phyloP scores from a whole-genome alignment of 1,284 basidiomycete genomes.

The Cystobasidium sp. region DNA sequence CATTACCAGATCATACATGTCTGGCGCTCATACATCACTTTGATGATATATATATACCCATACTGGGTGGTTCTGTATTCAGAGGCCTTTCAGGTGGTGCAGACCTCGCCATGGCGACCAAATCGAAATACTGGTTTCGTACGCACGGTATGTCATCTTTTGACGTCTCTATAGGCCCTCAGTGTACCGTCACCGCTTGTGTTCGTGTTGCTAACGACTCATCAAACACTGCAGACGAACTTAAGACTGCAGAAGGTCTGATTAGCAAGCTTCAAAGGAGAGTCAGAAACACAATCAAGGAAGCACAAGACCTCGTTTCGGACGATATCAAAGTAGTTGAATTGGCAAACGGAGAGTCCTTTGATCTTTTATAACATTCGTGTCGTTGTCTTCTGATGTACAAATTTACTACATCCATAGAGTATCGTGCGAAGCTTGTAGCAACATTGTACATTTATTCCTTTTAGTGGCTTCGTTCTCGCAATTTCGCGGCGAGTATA shows the following conservation, averaged over 20 bases:
- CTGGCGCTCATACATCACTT: slow-evolving; percentile 33
- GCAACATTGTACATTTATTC: neutral
- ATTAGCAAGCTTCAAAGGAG: slow-evolving; percentile 21
- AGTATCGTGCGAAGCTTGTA: neutral
- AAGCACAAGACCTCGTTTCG: slow-evolving; percentile 12
- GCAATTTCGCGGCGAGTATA: slow-evolving; percentile 12
- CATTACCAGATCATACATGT: slow-evolving; percentile 16
- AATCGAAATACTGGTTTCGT: slow-evolving; percentile 25
- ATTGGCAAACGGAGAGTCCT: slow-evolving; percentile 25
- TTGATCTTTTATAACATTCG: slow-evolving; percentile 9
- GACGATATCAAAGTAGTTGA: slow-evolving; percentile 16
- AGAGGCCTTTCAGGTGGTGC: slow-evolving; percentile 14
- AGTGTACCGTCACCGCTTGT: neutral
- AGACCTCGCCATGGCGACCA: slow-evolving; percentile 7
- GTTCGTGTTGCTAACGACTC: no score
- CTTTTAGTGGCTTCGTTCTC: neutral
- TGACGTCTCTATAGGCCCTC: no score
- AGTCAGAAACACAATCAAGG: slow-evolving; percentile 3
- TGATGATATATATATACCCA: slow-evolving; percentile 23
- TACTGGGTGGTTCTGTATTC: slow-evolving; percentile 6
- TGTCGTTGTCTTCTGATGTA: neutral
- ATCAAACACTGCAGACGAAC: slow-evolving; percentile 13
- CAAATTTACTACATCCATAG: neutral
- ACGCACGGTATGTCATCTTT: slow-evolving; percentile 35
- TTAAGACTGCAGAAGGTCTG: slow-evolving; percentile 31